Percentiles rank a stretch among this genome's conserved stretches.
phyloP scores from a whole-genome alignment of 805 yeast genomes.

The Yamadazyma kitorensis region DNA sequence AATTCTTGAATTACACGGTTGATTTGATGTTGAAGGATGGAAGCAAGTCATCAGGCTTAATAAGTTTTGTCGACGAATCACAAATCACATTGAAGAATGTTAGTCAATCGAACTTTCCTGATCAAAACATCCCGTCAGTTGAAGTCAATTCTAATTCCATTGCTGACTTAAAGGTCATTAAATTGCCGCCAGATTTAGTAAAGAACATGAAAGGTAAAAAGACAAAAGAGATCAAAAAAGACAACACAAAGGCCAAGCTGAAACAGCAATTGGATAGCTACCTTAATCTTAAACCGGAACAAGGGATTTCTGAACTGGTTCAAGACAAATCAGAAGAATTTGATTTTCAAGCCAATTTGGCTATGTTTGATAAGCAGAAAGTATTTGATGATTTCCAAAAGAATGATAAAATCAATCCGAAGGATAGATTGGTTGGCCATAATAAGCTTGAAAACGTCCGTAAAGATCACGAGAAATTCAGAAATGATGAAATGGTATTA shows the following conservation, averaged over 20 bases:
- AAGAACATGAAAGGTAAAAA: slow-evolving; percentile 14
- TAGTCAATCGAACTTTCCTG: slow-evolving; percentile 13
- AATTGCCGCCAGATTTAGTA: slow-evolving; percentile 41
- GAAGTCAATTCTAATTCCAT: slow-evolving; percentile 38
- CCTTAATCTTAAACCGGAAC: too few species aligned
- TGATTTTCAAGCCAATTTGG: slow-evolving; percentile 80
- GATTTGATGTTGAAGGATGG: slow-evolving; percentile 39
- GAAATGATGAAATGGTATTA: slow-evolving; percentile 73
- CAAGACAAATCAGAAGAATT: slow-evolving; percentile 49
- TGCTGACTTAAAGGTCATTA: slow-evolving; percentile 54
- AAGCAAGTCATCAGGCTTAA: slow-evolving; percentile 29
- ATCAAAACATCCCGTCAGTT: slow-evolving; percentile 9
- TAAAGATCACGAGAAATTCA: slow-evolving; percentile 47
- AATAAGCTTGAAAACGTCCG: slow-evolving; percentile 46
- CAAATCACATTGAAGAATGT: slow-evolving; percentile 25
- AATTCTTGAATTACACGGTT: slow-evolving; percentile 41
- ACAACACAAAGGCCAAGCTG: slow-evolving; percentile 9
- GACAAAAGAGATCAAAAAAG: slow-evolving; percentile 13
- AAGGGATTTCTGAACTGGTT: slow-evolving; percentile 3
- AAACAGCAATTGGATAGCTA: too few species aligned
- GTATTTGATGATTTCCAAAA: slow-evolving; percentile 76
- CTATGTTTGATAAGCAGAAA: slow-evolving; percentile 74
- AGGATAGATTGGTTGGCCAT: slow-evolving; percentile 69
- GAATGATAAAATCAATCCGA: slow-evolving; percentile 58
- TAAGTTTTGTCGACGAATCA: slow-evolving; percentile 29